phyloP scores from a whole-genome alignment of 768 basidiomycete genomes.

The Termitomyces sp. region DNA sequence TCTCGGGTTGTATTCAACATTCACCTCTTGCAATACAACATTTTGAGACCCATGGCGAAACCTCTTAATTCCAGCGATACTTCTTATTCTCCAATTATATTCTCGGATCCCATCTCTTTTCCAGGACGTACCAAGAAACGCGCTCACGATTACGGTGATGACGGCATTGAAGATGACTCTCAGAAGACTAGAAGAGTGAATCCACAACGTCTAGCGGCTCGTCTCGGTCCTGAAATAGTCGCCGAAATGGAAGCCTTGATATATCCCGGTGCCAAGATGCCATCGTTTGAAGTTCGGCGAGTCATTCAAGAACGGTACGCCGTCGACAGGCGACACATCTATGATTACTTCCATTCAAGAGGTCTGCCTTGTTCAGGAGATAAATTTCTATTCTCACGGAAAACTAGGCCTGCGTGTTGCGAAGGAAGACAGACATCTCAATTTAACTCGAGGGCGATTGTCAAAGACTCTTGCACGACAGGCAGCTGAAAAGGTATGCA shows the following conservation, averaged over 20 bases:
- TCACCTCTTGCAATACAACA: neutral
- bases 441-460: constrained; percentile 39
- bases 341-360: constrained; percentile 73
- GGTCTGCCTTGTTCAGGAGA: constrained; percentile 23
- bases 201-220: constrained; percentile 61
- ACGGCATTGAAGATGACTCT: constrained; percentile 21
- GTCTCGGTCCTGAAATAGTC: constrained; percentile 61
- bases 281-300: constrained; percentile 62
- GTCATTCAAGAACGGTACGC: constrained; percentile 66
- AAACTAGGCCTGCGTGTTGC: constrained; percentile 54
- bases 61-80: constrained; percentile 16
- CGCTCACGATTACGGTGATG: constrained; percentile 1
- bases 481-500: constrained; percentile 3
- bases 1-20: neutral
- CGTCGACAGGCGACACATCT: constrained; percentile 70
- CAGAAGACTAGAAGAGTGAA: constrained; percentile 54
- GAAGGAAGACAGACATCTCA: constrained; percentile 58
- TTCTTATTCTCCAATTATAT: constrained; percentile 9
- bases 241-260: constrained; percentile 71
- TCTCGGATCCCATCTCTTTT: constrained; percentile 3
- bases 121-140: constrained; percentile 9
- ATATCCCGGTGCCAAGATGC: constrained; percentile 71
- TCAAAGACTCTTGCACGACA: constrained; percentile 19
- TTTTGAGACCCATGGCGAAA: constrained; percentile 26
- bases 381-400: constrained; percentile 12